These are phyloP conservation scores for Boletus holoroseus DNA, from an alignment of 1,284 basidiomycete species.

Conservation along the genomic window DNA sequence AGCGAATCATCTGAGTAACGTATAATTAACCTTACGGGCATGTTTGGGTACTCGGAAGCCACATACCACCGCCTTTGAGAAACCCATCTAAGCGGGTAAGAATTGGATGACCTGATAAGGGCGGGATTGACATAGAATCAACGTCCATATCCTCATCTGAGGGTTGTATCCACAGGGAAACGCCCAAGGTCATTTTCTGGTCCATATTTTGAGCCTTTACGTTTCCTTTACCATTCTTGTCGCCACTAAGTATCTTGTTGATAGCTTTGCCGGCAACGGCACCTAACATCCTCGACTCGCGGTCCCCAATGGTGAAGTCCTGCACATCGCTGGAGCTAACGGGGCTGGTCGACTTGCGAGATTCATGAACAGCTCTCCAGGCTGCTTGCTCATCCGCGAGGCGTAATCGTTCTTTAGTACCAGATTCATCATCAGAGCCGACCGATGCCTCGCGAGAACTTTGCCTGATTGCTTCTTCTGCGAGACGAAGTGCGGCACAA, in stretches of 20 bases:
- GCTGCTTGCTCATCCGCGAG: constrained; percentile 40
- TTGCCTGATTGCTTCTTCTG: constrained; percentile 38
- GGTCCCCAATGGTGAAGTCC: constrained; percentile 31
- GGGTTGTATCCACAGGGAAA: constrained; percentile 37
- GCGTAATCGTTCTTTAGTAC: constrained; percentile 21
- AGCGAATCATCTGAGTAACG: constrained; percentile 36
- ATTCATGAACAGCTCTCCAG: constrained; percentile 33
- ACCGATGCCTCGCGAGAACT: constrained; percentile 32
- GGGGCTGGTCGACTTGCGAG: constrained; percentile 25
- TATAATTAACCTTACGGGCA: neutral
- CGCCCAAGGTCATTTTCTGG: constrained; percentile 29
- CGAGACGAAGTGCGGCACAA: constrained; percentile 39
- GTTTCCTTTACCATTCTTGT: constrained; percentile 32
- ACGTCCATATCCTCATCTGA: constrained; percentile 28
- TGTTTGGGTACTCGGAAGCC: neutral
- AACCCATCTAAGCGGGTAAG: constrained; percentile 35
- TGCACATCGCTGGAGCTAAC: constrained; percentile 20
- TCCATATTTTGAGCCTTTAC: constrained; percentile 5
- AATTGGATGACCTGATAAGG: constrained; percentile 28
- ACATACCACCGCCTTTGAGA: constrained; percentile 38
- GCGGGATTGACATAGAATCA: constrained; percentile 9
- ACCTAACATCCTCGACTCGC: constrained; percentile 34
- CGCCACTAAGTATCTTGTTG: constrained; percentile 37
- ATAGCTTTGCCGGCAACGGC: constrained; percentile 31
- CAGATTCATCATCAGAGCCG: constrained; percentile 38